Evolutionary conservation across 768 basidiomycete species (phyloP), one percentile per base, ranked within the genome.

Genomic region (Boletus rubescentipes): DNA sequence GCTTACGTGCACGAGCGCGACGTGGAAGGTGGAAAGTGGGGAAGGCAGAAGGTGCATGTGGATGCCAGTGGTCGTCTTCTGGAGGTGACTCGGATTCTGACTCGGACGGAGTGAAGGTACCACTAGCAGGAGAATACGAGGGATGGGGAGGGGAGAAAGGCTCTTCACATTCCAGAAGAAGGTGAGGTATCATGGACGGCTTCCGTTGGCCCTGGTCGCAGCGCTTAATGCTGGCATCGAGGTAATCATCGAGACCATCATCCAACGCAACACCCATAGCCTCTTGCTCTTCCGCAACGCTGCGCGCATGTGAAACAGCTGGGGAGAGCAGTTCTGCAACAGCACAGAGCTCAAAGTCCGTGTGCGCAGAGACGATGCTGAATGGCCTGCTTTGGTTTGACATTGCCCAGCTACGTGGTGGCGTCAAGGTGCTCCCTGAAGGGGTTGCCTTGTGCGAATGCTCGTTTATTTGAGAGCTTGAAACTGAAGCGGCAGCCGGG

Each of bases 331-430:
- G 65, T 29, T 80, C 80, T 2, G 77, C 75, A 43, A 83, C 66
- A n/a, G 76, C 78, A n/a, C 73, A 64, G 14, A 83, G 72, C 54
- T 83, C 82, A 30, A 68, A 61, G 45, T 83, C 82, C 10, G 80
- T 80, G 12, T 72, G 68, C 8, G 75, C 65, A 4, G 81, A 82
- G 31, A 81, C 72, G 20, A 72, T 59, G 57, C 80, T 83, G 45
- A 63, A 63, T 29, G 72, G 56, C 51, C 78, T 75, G 11, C 21
- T 52, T 37, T 67, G 65, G n/a, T 62, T 68, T 11, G 63, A 57
- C 52, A 64, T 67, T 9, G 65, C 59, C 46, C 58, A 55, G 34
- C n/a, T 44, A 14, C 20, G 62, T 34, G 53, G 46, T 21, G 55
- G 66, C 16, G 50, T 69, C 49, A 69, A 34, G 10, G 69, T 71